A percentile compares a stretch with the other conserved stretches of the same genome.
Conservation (phyloP, 1,284 basidiomycete species). For the Cryptococcus wingfieldii region DNA sequence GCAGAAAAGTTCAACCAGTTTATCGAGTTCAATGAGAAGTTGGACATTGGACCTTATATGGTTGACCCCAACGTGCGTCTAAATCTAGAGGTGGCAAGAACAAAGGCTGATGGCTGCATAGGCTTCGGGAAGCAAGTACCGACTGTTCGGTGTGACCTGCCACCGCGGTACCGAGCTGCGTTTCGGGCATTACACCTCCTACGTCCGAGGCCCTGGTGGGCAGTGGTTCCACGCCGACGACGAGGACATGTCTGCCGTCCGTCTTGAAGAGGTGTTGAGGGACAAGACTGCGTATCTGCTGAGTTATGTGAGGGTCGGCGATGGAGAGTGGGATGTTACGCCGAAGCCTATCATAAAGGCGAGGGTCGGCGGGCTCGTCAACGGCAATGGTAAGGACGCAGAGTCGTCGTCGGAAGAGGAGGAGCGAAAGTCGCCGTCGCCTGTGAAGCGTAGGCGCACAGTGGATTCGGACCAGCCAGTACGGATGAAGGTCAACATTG, state of each 20-base stretch:
- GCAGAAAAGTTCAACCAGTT: conserved; percentile 79
- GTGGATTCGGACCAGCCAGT: not conserved
- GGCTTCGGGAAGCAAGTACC: conserved; percentile 68
- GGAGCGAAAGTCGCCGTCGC: conserved; percentile 1
- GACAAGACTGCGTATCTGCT: conserved; percentile 87
- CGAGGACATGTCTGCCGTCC: conserved; percentile 59
- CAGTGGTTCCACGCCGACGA: conserved; percentile 95
- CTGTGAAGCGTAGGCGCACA: not conserved
- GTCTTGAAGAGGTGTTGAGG: conserved; percentile 52
- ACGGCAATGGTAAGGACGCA: conserved; percentile 16
- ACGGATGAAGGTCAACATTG: not conserved
- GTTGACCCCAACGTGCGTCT: conserved; percentile 60
- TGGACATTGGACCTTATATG: conserved; percentile 79
- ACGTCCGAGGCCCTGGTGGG: conserved; percentile 67
- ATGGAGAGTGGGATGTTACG: conserved; percentile 6
- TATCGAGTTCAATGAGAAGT: conserved; percentile 70
- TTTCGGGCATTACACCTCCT: conserved; percentile 93
- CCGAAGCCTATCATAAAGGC: not conserved
- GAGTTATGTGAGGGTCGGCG: conserved; percentile 69
- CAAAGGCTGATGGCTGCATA: not conserved
- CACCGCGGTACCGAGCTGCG: conserved; percentile 90
- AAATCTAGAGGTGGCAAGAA: not conserved
- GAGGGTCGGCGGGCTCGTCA: not conserved
- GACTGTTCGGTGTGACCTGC: conserved; percentile 85
- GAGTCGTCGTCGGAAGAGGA: conserved; percentile 53